phyloP scores from a whole-genome alignment of 768 basidiomycete genomes.

The Serendipita sp. region DNA sequence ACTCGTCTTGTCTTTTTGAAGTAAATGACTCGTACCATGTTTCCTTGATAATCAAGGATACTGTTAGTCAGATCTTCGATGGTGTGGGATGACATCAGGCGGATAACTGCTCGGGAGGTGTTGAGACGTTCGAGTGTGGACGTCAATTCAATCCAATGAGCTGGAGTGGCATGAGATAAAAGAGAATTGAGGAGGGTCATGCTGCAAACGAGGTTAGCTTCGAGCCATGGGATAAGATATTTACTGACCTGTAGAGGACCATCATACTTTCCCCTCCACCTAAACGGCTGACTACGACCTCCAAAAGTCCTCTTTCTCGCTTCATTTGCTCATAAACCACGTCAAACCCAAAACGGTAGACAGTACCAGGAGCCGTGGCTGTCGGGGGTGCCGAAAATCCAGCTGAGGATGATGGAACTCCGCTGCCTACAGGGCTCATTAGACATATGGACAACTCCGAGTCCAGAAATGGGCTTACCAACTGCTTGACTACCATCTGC shows the following conservation, averaged over 20 bases:
- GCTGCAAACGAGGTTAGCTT: conserved; percentile 24
- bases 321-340: conserved; percentile 72
- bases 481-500: conserved; percentile 34
- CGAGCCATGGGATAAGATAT: neutral
- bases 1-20: conserved; percentile 68
- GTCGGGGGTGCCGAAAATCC: neutral
- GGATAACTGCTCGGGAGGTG: conserved; percentile 65
- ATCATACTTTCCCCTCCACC: conserved; percentile 74
- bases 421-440: neutral
- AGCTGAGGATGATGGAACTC: neutral
- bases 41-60: conserved; percentile 78
- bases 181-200: conserved; percentile 86
- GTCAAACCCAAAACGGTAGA: conserved; percentile 72
- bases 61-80: conserved; percentile 70
- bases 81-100: conserved; percentile 68
- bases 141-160: conserved; percentile 65
- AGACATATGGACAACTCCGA: neutral
- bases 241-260: conserved; percentile 55
- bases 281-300: conserved; percentile 66
- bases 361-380: conserved; percentile 29
- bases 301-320: conserved; percentile 50
- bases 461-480: neutral
- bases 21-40: conserved; percentile 61
- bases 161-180: conserved; percentile 60
- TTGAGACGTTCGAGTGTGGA: conserved; percentile 57